Conservation (phyloP, 352 stramenopile genomes). For the Albugo candida region DNA sequence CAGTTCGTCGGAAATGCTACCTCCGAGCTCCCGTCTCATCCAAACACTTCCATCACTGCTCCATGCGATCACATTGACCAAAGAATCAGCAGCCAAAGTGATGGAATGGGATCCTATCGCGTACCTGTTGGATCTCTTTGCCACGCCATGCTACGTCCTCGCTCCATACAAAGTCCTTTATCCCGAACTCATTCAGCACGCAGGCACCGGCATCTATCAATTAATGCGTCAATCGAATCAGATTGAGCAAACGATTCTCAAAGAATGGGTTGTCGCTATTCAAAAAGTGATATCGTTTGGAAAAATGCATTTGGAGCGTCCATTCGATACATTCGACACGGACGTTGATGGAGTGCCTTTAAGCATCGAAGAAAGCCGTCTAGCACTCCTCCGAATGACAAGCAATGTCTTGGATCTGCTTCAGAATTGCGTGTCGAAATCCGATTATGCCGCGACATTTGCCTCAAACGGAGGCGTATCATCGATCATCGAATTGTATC, state of each 20-base stretch:
- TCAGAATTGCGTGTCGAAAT: conserved; percentile 87
- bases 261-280: conserved; percentile 76
- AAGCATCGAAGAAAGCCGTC: conserved; percentile 7
- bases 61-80: conserved; percentile 85
- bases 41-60: conserved; percentile 90
- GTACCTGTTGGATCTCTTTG: conserved; percentile 83
- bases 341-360: conserved; percentile 5
- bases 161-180: conserved; percentile 80
- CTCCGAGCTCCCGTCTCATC: conserved; percentile 82
- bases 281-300: conserved; percentile 78
- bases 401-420: conserved; percentile 83
- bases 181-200: conserved; percentile 82
- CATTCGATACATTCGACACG: conserved; percentile 1
- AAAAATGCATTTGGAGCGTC: conserved; percentile 24
- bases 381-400: conserved; percentile 34
- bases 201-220: conserved; percentile 89
- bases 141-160: conserved; percentile 71
- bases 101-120: conserved; percentile 79
- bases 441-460: conserved; percentile 85
- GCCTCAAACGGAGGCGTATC: conserved; percentile 78
- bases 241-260: conserved; percentile 71
- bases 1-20: conserved; percentile 22
- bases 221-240: conserved; percentile 88
- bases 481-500: conserved; percentile 78
- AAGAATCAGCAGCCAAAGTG: conserved; percentile 79